Base-by-base conservation (phyloP, 1,139 yeast genomes). In the Saccharomyces hybrid region DNA sequence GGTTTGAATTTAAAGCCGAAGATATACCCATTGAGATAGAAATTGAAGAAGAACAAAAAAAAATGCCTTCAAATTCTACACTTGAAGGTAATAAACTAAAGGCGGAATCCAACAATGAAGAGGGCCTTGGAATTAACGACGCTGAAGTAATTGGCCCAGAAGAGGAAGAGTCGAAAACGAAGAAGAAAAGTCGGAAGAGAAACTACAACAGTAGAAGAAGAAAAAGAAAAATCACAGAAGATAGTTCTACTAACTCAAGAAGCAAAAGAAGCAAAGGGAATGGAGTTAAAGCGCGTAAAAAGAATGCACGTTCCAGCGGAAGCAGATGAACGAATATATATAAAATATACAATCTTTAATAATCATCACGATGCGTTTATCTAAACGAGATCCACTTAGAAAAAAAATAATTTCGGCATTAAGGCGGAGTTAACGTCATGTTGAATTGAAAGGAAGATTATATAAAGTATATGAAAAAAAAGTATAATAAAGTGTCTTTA, bases 11-110 rank as follows among this genome's bases (percentile, higher is more conserved):
- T 3, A 20, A 42, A 9, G 50, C 54, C 7, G 32, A 49, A 5
- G 52, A 54, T 30, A 49, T 34, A 14, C 47, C 54, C 20, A 50
- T 48, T 13, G 41, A 48, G 46, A 27, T 31, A 11, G 47, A 26
- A 2, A 8, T 49, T 13, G 7, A 44, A 25, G 16, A 46, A 16
- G 52, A 32, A 25, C 11, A 28, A 38, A 31, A 23, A 14, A 28
- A 50, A 41, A 38, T 32, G 7, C 8, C 31, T 13, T n/a, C 34
- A 38, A 23, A 30, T 32, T 13, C 38, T 5, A 13, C 5, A 13
- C 38, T 4, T n/a, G 38, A 32, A 13, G 16, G 7, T 5, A 5
- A 32, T 2, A 32, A 32, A n/a, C 14, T n/a, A 4, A n/a, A 32
- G 5, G 14, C 16, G 16, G 38, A 13, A 32, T 13, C 5, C 9